A percentile compares a stretch with the other conserved stretches of the same genome.
Evolutionary conservation across 164 flowering plant species (phyloP).

Genomic region (Chimonanthus praecox): DNA sequence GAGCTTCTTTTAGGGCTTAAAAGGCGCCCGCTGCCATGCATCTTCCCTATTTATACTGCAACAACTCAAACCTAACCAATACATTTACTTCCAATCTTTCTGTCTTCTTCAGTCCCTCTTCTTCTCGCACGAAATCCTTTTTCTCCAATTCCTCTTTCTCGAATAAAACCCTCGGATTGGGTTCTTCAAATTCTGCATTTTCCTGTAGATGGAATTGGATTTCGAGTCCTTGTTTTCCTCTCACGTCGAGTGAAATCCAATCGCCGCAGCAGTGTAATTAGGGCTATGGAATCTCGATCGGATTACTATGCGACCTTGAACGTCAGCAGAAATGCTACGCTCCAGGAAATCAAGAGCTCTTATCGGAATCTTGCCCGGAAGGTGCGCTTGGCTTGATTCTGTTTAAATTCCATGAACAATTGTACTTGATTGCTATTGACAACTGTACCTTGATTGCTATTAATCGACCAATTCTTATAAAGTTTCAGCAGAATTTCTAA

Average conservation of each 20-base stretch:
- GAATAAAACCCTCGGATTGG: neutral
- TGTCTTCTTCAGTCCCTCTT: neutral
- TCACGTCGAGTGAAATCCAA: neutral
- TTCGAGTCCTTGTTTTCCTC: neutral
- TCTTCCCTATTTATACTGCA: neutral
- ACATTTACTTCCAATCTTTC: neutral
- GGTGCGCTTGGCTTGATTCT: conserved; percentile 31
- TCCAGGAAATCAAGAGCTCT: conserved; percentile 77
- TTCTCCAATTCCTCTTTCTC: neutral
- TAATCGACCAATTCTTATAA: too few relatives aligned
- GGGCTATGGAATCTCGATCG: conserved; percentile 20
- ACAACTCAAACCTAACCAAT: neutral
- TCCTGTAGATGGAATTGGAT: neutral
- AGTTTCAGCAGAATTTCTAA: neutral
- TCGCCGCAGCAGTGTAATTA: conserved; percentile 6
- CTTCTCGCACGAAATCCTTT: neutral
- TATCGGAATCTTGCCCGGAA: conserved; percentile 83
- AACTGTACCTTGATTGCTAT: neutral
- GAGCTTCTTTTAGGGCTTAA: neutral
- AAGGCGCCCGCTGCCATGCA: neutral
- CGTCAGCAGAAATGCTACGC: conserved; percentile 53
- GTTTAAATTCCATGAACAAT: neutral
- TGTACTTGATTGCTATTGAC: neutral
- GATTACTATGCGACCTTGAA: conserved; percentile 70
- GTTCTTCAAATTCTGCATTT: conserved; percentile 1